These are phyloP conservation scores for Sordariomycetes sp. DNA, from an alignment of 2,329 filamentous ascomycete species.

Conservation along the genomic window DNA sequence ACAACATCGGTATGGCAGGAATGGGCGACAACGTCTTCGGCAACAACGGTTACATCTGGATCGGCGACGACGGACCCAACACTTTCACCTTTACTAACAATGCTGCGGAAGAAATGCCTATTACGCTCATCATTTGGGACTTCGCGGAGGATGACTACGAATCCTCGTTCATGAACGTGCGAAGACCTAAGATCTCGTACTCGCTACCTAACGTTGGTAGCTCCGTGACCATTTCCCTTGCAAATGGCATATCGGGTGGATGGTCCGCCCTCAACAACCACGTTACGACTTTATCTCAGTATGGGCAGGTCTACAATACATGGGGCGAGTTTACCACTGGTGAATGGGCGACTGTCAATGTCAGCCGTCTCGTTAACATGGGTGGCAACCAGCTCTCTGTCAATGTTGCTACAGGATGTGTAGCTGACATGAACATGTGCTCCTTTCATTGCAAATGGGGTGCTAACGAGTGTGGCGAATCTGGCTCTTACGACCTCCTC, in stretches of 20 bases:
- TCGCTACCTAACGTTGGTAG: constrained; percentile 22
- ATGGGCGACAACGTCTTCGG: constrained; percentile 13
- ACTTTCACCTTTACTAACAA: constrained; percentile 18
- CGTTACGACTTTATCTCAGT: constrained; percentile 16
- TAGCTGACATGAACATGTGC: constrained; percentile 28
- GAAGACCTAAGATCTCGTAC: constrained; percentile 22
- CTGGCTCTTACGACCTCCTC: constrained; percentile 25
- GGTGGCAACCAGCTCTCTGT: constrained; percentile 25
- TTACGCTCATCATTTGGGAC: constrained; percentile 18
- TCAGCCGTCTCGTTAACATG: constrained; percentile 33
- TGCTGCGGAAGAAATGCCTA: constrained; percentile 7
- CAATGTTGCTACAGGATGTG: constrained; percentile 24
- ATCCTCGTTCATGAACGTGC: constrained; percentile 17
- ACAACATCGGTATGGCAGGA: constrained; percentile 13
- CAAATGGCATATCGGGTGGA: constrained; percentile 24
- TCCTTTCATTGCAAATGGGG: constrained; percentile 28
- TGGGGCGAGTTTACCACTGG: constrained; percentile 34
- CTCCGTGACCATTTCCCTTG: constrained; percentile 25
- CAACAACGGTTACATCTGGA: constrained; percentile 17
- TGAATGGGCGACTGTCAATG: constrained; percentile 25
- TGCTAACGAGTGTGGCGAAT: constrained; percentile 18
- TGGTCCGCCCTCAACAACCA: constrained; percentile 24
- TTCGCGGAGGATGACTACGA: constrained; percentile 10
- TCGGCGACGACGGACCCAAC: constrained; percentile 17
- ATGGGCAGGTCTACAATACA: constrained; percentile 30